A percentile compares a stretch with the other conserved stretches of the same genome.
phyloP scores from a whole-genome alignment of 2,329 filamentous ascomycete genomes.

The Xylaria multiplex region DNA sequence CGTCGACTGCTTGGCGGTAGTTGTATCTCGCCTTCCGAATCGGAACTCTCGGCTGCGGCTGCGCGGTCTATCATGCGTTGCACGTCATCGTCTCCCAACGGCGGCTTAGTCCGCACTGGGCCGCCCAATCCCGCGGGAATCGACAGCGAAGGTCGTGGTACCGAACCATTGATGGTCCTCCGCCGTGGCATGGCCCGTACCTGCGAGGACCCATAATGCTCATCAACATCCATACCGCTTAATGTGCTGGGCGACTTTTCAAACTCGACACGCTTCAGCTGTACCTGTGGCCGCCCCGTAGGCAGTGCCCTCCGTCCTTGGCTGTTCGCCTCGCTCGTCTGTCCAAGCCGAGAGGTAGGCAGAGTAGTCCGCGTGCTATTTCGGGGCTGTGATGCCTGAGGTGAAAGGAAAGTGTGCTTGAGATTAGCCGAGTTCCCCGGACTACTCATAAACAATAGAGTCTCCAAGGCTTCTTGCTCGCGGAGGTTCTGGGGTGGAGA shows the following conservation, averaged over 20 bases:
- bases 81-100: conserved; percentile 65
- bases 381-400: conserved; percentile 50
- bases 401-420: conserved; percentile 63
- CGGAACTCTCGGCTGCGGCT: conserved; percentile 62
- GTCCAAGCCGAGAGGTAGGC: conserved; percentile 54
- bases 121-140: conserved; percentile 61
- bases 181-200: conserved; percentile 56
- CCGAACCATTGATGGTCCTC: conserved; percentile 54
- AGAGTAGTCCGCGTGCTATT: conserved; percentile 53
- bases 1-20: conserved; percentile 53
- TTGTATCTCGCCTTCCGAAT: conserved; percentile 67
- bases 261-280: conserved; percentile 59
- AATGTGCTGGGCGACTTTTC: conserved; percentile 56
- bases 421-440: conserved; percentile 75
- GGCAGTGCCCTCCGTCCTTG: conserved; percentile 64
- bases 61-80: conserved; percentile 67
- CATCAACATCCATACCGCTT: conserved; percentile 61
- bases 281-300: conserved; percentile 56
- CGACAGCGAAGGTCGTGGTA: conserved; percentile 52
- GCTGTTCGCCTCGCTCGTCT: conserved; percentile 39
- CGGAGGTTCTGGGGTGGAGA: conserved; percentile 75
- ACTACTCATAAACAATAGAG: conserved; percentile 82
- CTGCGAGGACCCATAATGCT: conserved; percentile 51
- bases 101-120: conserved; percentile 53
- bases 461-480: conserved; percentile 84